Evolutionary conservation across 192 early-diverging fungal species (phyloP).

Genomic region (Coemansia sp.): DNA sequence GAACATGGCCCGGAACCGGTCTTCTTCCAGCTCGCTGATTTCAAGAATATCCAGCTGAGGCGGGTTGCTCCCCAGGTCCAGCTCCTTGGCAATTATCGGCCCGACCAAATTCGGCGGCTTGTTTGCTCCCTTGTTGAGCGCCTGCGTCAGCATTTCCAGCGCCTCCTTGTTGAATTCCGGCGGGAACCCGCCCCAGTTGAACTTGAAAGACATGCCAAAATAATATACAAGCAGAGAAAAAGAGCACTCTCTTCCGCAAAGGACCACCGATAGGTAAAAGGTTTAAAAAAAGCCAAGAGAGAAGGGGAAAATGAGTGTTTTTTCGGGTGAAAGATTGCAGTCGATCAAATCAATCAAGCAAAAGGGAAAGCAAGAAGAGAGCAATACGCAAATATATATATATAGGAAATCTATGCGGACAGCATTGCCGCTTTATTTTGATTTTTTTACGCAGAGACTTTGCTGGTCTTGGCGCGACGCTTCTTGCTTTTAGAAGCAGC

Average conservation of each 20-base stretch:
- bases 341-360: too few relatives aligned
- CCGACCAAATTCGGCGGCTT: conserved; percentile 92
- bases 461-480: background rate
- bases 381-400: too few relatives aligned
- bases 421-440: background rate
- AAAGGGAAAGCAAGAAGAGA: too few relatives aligned
- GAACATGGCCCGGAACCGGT: conserved; percentile 94
- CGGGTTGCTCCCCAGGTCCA: conserved; percentile 92
- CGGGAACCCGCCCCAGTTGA: conserved; percentile 94
- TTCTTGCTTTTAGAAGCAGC: background rate
- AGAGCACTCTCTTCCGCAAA: too few relatives aligned
- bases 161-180: conserved; percentile 85
- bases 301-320: too few relatives aligned
- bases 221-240: background rate
- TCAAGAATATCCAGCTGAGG: conserved; percentile 98
- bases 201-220: conserved; percentile 81
- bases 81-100: conserved; percentile 85
- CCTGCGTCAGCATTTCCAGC: conserved; percentile 76
- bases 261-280: too few relatives aligned
- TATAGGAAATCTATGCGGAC: background rate
- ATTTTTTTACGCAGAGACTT: background rate
- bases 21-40: conserved; percentile 91
- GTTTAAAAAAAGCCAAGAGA: too few relatives aligned
- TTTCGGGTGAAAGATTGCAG: background rate
- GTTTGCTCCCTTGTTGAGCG: conserved; percentile 87